A percentile compares a stretch with the other conserved stretches of the same genome.
Conservation (phyloP, 164 flowering plant species). For the Platanus orientalis region DNA sequence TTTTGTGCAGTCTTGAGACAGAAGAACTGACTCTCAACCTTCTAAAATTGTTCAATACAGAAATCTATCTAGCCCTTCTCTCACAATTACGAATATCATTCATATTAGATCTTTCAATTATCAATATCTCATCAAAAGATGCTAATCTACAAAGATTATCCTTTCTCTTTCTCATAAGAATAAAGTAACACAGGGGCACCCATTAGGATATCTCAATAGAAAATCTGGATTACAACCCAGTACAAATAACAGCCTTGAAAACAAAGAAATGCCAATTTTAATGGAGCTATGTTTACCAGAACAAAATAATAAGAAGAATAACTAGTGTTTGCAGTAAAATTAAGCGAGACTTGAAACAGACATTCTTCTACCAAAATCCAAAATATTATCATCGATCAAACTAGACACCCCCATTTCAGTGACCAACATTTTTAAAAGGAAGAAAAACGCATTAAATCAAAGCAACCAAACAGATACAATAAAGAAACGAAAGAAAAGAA, state of each 20-base stretch:
- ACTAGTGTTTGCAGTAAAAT: neutral
- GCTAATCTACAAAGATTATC: neutral
- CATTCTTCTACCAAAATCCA: neutral
- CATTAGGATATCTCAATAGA: neutral
- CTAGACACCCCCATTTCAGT: neutral
- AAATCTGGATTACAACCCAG: neutral
- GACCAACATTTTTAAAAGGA: neutral
- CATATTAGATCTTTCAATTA: neutral
- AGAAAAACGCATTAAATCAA: neutral
- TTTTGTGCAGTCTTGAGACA: neutral
- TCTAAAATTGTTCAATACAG: neutral
- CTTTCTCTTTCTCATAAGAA: neutral
- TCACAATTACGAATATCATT: neutral
- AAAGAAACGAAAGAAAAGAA: neutral
- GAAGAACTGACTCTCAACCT: neutral
- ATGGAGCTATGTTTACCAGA: too few species aligned
- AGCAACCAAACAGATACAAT: too few species aligned
- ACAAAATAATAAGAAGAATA: too few species aligned
- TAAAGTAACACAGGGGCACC: neutral
- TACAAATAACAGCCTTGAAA: too few species aligned
- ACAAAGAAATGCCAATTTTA: neutral
- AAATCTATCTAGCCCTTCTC: neutral
- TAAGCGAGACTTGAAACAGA: neutral
- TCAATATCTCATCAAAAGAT: constrained; percentile 6
- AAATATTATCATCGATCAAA: too few species aligned